A percentile compares a stretch with the other conserved stretches of the same genome.
Evolutionary conservation across 2,329 filamentous ascomycete species (phyloP).

Genomic region (Venturia nashicola): DNA sequence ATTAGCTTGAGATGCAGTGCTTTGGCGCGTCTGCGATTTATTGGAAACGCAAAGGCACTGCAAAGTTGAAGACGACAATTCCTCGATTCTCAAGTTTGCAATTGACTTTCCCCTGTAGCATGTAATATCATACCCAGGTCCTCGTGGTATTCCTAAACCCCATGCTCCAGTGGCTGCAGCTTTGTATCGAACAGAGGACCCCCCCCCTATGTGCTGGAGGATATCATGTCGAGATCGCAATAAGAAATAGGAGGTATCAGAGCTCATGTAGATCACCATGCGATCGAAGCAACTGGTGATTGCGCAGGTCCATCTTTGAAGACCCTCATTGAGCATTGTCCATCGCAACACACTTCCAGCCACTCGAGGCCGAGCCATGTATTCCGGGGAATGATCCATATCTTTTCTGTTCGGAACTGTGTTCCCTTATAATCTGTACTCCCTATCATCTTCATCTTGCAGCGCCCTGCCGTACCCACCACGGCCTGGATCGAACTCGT

Average conservation of each 20-base stretch:
- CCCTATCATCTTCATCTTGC: conserved; percentile 1
- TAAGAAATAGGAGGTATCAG: neutral
- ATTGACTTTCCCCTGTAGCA: neutral
- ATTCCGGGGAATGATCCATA: neutral
- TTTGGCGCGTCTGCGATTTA: neutral
- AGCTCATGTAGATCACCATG: no score
- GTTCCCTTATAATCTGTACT: neutral
- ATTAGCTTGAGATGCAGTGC: no score
- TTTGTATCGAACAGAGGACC: neutral
- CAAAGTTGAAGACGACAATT: neutral
- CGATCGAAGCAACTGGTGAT: no score
- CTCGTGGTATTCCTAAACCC: neutral
- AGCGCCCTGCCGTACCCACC: conserved; percentile 64
- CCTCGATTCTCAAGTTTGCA: neutral
- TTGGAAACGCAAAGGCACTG: neutral
- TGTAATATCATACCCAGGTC: neutral
- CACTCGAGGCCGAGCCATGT: no score
- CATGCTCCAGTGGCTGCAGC: neutral
- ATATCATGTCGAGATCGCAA: neutral
- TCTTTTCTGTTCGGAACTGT: neutral
- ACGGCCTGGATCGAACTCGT: conserved; percentile 90
- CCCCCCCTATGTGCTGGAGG: neutral
- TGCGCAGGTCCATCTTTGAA: no score
- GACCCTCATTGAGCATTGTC: no score
- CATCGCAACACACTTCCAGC: no score